Percentiles rank a stretch among this genome's conserved stretches.
Conservation (phyloP, 108 stramenopile species). For the Mediolabrus comicus region DNA sequence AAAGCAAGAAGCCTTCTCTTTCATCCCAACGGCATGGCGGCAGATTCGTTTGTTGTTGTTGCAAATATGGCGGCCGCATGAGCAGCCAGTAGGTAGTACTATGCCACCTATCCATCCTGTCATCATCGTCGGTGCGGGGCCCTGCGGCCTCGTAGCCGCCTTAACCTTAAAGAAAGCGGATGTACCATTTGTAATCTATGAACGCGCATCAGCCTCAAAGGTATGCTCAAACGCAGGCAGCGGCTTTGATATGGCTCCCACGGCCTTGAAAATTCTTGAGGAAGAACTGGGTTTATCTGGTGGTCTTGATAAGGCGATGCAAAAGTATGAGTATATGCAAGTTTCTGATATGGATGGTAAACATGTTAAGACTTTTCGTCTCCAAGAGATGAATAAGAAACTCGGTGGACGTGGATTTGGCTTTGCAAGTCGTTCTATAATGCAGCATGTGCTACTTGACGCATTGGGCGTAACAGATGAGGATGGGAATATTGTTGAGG, state of each 20-base stretch:
- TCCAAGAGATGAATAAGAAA: background rate
- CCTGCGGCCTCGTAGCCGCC: slow-evolving; percentile 57
- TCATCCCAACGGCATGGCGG: no score
- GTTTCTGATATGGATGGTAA: background rate
- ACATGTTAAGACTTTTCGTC: background rate
- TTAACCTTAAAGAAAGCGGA: slow-evolving; percentile 19
- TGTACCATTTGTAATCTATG: slow-evolving; percentile 22
- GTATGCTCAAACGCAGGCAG: slow-evolving; percentile 26
- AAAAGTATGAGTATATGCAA: slow-evolving; percentile 7
- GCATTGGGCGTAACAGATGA: background rate
- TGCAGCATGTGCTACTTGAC: background rate
- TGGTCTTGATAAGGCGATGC: background rate
- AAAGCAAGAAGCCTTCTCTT: no score
- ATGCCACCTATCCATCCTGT: no score
- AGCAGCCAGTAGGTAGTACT: no score
- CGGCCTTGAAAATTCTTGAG: slow-evolving; percentile 19
- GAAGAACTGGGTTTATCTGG: slow-evolving; percentile 7
- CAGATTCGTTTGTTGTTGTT: no score
- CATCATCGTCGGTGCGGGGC: slow-evolving; percentile 59
- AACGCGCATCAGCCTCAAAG: slow-evolving; percentile 6
- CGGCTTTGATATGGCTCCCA: slow-evolving; percentile 29
- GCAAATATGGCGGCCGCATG: no score
- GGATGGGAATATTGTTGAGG: background rate
- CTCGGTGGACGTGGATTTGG: background rate
- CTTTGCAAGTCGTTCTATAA: background rate